Base-by-base conservation (phyloP, 2,329 filamentous ascomycete genomes). In the Pseudopithomyces maydicus region DNA sequence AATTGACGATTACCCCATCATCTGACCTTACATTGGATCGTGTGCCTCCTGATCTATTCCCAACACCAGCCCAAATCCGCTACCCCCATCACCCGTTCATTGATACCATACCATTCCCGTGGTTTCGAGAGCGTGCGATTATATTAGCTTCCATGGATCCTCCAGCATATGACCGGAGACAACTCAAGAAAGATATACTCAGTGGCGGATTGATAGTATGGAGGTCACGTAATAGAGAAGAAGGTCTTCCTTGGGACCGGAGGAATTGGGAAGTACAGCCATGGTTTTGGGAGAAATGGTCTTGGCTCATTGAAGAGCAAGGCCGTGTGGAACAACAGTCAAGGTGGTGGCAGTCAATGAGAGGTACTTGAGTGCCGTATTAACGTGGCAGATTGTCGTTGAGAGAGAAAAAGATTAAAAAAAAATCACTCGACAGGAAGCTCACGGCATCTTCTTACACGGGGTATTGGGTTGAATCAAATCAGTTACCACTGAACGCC, bases 261-360 rank as follows among this genome's bases (percentile, higher is more conserved):
- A 57, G 54, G 36, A 59, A 53, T 26, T 63, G 61, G 61, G 58
- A 63, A 26, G 52, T 57, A 19, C 47, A 49, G 52, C 56, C 54
- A 3, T 63, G 58, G 61, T 61, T 61, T 39, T 38, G 53, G 42
- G 19, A 49, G 29, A 63, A 63, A 39, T 63, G 58, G 61, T 54
- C 44, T 1, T 63, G 61, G 58, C 23, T 63, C 35, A 47, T 61
- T 45, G 61, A 63, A 33, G 56, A 63, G 43, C 48, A 59, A 17
- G 56, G 61, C 23, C 56, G 48, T 26, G 55, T 63, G 22, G 61
- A 61, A 49, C 50, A 58, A 46, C 58, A 63, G 47, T 59, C 56
- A 17, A 57, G 36, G 22, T 61, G 58, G 61, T 63, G 61, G 58
- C 53, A 54, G 32, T 45, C 45, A 4, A 54, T 64, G 44, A 56